Evolutionary conservation across 495 filamentous ascomycete species (phyloP).

Genomic region (Pseudotulostoma volvatum): DNA sequence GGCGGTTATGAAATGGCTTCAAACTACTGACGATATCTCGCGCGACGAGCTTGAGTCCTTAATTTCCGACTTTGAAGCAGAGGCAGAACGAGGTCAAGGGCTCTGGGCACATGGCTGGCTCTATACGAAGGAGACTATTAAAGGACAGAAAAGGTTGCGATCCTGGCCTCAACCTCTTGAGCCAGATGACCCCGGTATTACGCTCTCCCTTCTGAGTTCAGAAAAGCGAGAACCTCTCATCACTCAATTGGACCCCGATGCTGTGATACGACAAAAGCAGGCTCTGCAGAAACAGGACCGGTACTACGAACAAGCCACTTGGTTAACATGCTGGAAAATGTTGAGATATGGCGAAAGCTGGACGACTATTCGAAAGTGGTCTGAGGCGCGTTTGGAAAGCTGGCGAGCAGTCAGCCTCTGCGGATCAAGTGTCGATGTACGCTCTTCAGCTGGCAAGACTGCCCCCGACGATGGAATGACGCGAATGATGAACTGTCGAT

Average conservation of each 20-base stretch:
- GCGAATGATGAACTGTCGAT: conserved; percentile 32
- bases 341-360: conserved; percentile 58
- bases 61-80: conserved; percentile 46
- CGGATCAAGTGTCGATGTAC: conserved; percentile 24
- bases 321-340: conserved; percentile 81
- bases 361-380: conserved; percentile 65
- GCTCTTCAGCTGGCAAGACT: conserved; percentile 14
- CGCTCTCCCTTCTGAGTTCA: conserved; percentile 36
- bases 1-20: conserved; percentile 67
- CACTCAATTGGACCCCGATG: conserved; percentile 91
- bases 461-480: conserved; percentile 28
- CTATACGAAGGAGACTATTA: conserved; percentile 77
- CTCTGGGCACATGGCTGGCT: conserved; percentile 77
- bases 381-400: conserved; percentile 53
- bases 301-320: conserved; percentile 71
- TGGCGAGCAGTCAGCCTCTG: conserved; percentile 57
- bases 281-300: conserved; percentile 63
- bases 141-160: conserved; percentile 66
- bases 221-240: conserved; percentile 49
- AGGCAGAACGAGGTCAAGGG: conserved; percentile 45
- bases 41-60: conserved; percentile 56
- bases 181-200: conserved; percentile 37
- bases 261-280: conserved; percentile 56
- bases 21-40: conserved; percentile 46
- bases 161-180: conserved; percentile 47